Percentiles rank a stretch among this genome's conserved stretches.
Conservation (phyloP, 345 rosid genomes). For the Mercurialis annua region DNA sequence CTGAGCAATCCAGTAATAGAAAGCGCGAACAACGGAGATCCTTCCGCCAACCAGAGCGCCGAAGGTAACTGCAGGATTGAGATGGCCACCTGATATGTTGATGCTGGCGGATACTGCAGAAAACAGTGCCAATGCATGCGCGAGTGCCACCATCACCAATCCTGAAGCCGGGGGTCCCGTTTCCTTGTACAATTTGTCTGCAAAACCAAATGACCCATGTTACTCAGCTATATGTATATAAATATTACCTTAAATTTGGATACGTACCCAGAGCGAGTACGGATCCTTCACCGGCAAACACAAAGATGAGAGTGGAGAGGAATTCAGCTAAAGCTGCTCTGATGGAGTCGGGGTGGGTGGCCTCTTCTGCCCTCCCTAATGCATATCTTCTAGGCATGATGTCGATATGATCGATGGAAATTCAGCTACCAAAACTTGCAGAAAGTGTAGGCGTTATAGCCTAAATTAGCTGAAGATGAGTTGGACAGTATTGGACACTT, state of each 20-base stretch:
- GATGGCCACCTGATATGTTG: slow-evolving; percentile 71
- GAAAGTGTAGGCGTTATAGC: slow-evolving; percentile 29
- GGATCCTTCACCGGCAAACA: slow-evolving; percentile 79
- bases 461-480: slow-evolving; percentile 14
- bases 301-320: slow-evolving; percentile 63
- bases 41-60: slow-evolving; percentile 67
- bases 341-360: slow-evolving; percentile 45
- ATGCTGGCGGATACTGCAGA: slow-evolving; percentile 57
- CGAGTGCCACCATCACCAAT: slow-evolving; percentile 52
- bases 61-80: slow-evolving; percentile 78
- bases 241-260: neutral
- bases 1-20: slow-evolving; percentile 75
- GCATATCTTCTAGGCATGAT: slow-evolving; percentile 41
- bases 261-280: slow-evolving; percentile 56
- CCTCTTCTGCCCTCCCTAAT: slow-evolving; percentile 46
- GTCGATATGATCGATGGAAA: too few relatives aligned
- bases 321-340: slow-evolving; percentile 67
- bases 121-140: slow-evolving; percentile 59
- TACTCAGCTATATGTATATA: neutral
- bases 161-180: slow-evolving; percentile 37
- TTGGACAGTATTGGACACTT: slow-evolving; percentile 35
- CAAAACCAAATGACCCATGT: neutral
- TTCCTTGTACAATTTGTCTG: slow-evolving; percentile 52
- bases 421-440: neutral
- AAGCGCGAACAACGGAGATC: slow-evolving; percentile 51